Percentiles rank a stretch among this genome's conserved stretches.
Evolutionary conservation across 768 basidiomycete species (phyloP).

Genomic region (Dendrothele bispora): DNA sequence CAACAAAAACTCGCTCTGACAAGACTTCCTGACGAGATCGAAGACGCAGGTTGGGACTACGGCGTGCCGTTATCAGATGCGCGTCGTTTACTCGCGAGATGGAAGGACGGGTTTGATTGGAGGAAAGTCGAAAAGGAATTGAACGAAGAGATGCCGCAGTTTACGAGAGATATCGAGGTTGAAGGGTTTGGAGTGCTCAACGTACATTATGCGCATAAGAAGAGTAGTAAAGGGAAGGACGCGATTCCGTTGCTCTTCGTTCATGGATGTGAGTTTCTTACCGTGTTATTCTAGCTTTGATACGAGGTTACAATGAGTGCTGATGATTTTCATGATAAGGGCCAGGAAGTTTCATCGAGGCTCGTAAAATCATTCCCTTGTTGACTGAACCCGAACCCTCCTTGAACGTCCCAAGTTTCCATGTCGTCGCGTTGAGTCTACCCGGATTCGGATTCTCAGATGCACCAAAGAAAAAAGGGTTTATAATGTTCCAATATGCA

Average conservation of each 20-base stretch:
- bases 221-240: slow-evolving; percentile 19
- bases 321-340: slow-evolving; percentile 24
- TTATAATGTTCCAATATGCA: slow-evolving; percentile 34
- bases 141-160: slow-evolving; percentile 32
- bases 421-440: slow-evolving; percentile 46
- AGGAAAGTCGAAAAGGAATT: slow-evolving; percentile 21
- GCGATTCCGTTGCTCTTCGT: slow-evolving; percentile 14
- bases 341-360: slow-evolving; percentile 47
- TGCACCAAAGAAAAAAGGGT: slow-evolving; percentile 40
- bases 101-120: slow-evolving; percentile 14
- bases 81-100: slow-evolving; percentile 3
- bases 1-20: slow-evolving; percentile 4
- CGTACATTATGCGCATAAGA: slow-evolving; percentile 35
- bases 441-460: slow-evolving; percentile 50
- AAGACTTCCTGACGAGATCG: slow-evolving; percentile 10
- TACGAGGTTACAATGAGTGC: not conserved
- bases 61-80: slow-evolving; percentile 11
- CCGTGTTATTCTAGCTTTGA: not conserved
- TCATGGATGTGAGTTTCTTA: slow-evolving; percentile 35
- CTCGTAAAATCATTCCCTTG: slow-evolving; percentile 40
- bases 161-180: slow-evolving; percentile 31
- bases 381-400: slow-evolving; percentile 28
- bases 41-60: slow-evolving; percentile 4
- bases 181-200: slow-evolving; percentile 29
- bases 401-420: slow-evolving; percentile 39